A percentile compares a stretch with the other conserved stretches of the same genome.
phyloP scores from a whole-genome alignment of 495 filamentous ascomycete species.

The Elaphomyces granulatus region DNA sequence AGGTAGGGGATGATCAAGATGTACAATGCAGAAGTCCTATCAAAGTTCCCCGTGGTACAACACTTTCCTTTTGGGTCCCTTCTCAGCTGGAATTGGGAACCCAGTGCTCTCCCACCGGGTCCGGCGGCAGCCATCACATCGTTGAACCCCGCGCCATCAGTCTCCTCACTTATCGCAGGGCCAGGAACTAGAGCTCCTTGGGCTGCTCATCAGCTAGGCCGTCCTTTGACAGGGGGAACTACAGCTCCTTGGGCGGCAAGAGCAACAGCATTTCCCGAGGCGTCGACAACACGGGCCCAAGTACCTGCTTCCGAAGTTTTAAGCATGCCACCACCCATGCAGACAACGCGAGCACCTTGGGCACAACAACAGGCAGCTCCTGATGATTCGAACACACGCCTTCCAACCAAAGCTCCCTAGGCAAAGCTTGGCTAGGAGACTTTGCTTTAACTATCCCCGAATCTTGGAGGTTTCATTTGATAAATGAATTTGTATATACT shows the following conservation, averaged over 20 bases:
- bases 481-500: too few relatives aligned
- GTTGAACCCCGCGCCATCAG: conserved; percentile 23
- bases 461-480: too few relatives aligned
- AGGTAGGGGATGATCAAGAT: conserved; percentile 56
- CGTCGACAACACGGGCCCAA: conserved; percentile 14
- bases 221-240: conserved; percentile 18
- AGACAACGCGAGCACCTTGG: conserved; percentile 8
- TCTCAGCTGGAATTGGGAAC: conserved; percentile 69
- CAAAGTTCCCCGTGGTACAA: conserved; percentile 58
- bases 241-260: conserved; percentile 31
- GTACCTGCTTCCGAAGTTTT: background rate
- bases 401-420: conserved; percentile 31
- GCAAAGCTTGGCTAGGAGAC: conserved; percentile 14
- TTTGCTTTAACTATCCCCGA: too few relatives aligned
- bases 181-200: conserved; percentile 35
- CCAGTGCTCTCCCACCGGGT: conserved; percentile 35
- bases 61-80: conserved; percentile 65
- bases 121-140: conserved; percentile 42
- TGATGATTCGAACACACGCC: conserved; percentile 8
- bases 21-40: conserved; percentile 55
- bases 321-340: background rate
- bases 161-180: conserved; percentile 6
- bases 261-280: conserved; percentile 9
- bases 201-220: conserved; percentile 17
- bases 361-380: conserved; percentile 7